Conservation (phyloP, 495 filamentous ascomycete genomes). For the Penicillium goetzii region DNA sequence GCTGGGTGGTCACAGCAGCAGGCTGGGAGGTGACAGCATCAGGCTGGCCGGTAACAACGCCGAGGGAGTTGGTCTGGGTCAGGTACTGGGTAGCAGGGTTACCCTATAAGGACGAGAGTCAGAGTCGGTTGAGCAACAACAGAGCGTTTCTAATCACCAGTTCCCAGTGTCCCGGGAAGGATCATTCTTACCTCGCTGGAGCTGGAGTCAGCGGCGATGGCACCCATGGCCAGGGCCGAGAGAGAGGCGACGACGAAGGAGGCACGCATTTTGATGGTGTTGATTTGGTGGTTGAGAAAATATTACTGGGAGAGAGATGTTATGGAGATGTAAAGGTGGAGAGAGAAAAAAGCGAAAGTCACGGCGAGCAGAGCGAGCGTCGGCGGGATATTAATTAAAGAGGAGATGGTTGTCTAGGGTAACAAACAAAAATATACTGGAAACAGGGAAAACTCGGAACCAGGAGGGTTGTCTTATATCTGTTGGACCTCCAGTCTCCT, state of each 20-base stretch:
- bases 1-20: slow-evolving; percentile 45
- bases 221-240: slow-evolving; percentile 42
- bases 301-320: slow-evolving; percentile 9
- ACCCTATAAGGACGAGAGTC: slow-evolving; percentile 17
- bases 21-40: slow-evolving; percentile 45
- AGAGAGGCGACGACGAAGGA: slow-evolving; percentile 46
- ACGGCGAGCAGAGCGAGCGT: slow-evolving; percentile 9
- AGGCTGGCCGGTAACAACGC: slow-evolving; percentile 59
- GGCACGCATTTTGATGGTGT: slow-evolving; percentile 44
- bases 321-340: slow-evolving; percentile 5
- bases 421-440: slow-evolving; percentile 13
- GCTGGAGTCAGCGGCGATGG: slow-evolving; percentile 19
- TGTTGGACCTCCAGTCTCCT: slow-evolving; percentile 1
- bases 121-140: background rate
- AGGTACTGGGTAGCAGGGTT: slow-evolving; percentile 52
- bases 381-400: slow-evolving; percentile 14
- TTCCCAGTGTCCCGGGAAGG: background rate
- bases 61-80: slow-evolving; percentile 56
- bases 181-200: slow-evolving; percentile 25
- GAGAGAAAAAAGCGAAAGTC: slow-evolving; percentile 2
- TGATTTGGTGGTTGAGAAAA: slow-evolving; percentile 10
- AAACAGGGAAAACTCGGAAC: background rate
- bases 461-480: slow-evolving; percentile 15
- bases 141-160: background rate
- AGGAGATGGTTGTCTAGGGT: slow-evolving; percentile 18